Evolutionary conservation across 306 rosid genomes (phyloP), one percentile per base, ranked within the genome.

Genomic region (Bauhinia variegata): DNA sequence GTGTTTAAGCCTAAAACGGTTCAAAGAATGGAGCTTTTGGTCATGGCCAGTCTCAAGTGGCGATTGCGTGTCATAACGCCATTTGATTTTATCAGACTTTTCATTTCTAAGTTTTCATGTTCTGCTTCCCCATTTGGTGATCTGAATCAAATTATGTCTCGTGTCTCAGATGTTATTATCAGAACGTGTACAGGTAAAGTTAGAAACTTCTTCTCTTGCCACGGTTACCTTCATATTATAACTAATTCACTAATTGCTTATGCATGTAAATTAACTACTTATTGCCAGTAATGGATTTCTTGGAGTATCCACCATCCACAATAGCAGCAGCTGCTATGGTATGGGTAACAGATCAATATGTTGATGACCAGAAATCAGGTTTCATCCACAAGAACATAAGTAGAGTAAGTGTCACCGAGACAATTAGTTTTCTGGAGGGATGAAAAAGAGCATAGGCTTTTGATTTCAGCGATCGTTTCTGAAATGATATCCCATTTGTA

Each of bases 11-110:
- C 84, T 5, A 76, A 75, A 49, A 75, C 78, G 3, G 73, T 83
- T 79, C 87, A 83, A 15, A 76, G 66, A 51, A 83, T 83, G 84
- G 84, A 83, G 70, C 82, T 83, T 43, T 54, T 72, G 61, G 80
- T 83, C 17, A 56, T 83, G 84, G 56, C 82, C 13, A 50, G 28
- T 39, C 82, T 83, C 34, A 83, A 77, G 70, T 83, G 84, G 84
- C 62, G 82, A 73, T 54, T 83, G 63, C 77, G 78, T 12, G 1
- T 36, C 9, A 57, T 70, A 47, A 75, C 87, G 16, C 87, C 87
- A 46, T 75, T 79, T 44, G 84, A 79, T 65, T 83, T 83, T 49
- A 62, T 53, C 37, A 44, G 69, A 15, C 33, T 79, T 60, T 79
- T 79, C 74, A 8, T 79, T 42, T 38, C 70, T 8, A 82, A 75